Evolutionary conservation across 2,329 filamentous ascomycete genomes (phyloP), one percentile per base, ranked within the genome.

Genomic region (Penicillium rolfsii): DNA sequence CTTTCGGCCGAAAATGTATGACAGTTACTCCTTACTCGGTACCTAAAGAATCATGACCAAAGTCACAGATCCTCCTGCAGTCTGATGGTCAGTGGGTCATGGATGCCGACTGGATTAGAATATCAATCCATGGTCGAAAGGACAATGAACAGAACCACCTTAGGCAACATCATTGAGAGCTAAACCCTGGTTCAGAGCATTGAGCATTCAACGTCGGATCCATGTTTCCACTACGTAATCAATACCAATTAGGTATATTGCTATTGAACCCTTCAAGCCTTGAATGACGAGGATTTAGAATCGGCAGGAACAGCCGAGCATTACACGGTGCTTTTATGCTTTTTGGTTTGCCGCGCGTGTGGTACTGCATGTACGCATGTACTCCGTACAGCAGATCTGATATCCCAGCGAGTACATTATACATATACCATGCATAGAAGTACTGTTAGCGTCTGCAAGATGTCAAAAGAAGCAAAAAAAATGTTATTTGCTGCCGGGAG

Each of bases 1-100:
- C 26, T 33, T 33, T 50, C 48, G 48, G 48, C 48, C 48, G 48
- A 50, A 35, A 50, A 50, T 50, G 30, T 5, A 50, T 50, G 48
- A 33, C 48, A 43, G 19, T 22, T 24, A 24, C 40, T 22, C 4
- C 7, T 8, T 41, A 22, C 40, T 41, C n/a, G n/a, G 40, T 41
- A 5, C 6, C 22, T 9, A 41, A 19, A 16, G 6, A 8, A 22
- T 22, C 30, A 5, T 33, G 3, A 33, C 30, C 30, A 2, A 33
- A 33, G 30, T 33, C 5, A 36, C 14, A 30, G 28, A 36, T 9
- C n/a, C 19, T 5, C 22, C 2, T 3, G 11, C 33, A 11, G 16
- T 6, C 16, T 22, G 19, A 22, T 22, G 19, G 19, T 22, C 19
- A 22, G 19, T 22, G 3, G 14, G 46, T 33, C 28, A 4, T 22